phyloP scores from a whole-genome alignment of 2,329 filamentous ascomycete genomes.

The Neospermospora avenae region DNA sequence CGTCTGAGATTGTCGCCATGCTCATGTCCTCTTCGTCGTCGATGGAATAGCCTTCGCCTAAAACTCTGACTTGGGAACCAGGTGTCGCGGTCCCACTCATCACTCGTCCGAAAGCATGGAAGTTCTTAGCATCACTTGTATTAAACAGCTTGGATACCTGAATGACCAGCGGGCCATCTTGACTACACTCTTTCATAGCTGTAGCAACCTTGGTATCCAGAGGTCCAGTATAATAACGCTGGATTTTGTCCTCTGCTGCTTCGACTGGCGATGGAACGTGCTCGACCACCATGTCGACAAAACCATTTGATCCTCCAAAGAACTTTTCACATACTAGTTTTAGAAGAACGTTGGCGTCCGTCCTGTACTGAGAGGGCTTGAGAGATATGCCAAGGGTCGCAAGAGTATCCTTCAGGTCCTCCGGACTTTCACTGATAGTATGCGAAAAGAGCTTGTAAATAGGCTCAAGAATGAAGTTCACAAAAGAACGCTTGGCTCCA shows the following conservation, averaged over 20 bases:
- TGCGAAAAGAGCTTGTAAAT: conserved; percentile 98
- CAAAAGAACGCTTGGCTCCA: conserved; percentile 78
- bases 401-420: conserved; percentile 77
- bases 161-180: conserved; percentile 87
- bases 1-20: conserved; percentile 75
- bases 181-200: conserved; percentile 78
- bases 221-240: conserved; percentile 90
- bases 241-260: conserved; percentile 71
- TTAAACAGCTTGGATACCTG: conserved; percentile 94
- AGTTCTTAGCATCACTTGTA: conserved; percentile 83
- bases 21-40: conserved; percentile 99
- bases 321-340: conserved; percentile 92
- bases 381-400: conserved; percentile 76
- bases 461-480: conserved; percentile 91
- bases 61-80: conserved; percentile 79
- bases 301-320: conserved; percentile 83
- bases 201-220: conserved; percentile 75
- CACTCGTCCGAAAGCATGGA: conserved; percentile 86
- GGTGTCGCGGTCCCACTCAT: conserved; percentile 87
- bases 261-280: conserved; percentile 86
- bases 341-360: conserved; percentile 83
- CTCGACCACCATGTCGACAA: conserved; percentile 91
- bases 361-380: conserved; percentile 89
- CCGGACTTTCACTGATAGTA: conserved; percentile 85
- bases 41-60: conserved; percentile 92